phyloP scores from a whole-genome alignment of 345 rosid species.

The Luvunga scandens region DNA sequence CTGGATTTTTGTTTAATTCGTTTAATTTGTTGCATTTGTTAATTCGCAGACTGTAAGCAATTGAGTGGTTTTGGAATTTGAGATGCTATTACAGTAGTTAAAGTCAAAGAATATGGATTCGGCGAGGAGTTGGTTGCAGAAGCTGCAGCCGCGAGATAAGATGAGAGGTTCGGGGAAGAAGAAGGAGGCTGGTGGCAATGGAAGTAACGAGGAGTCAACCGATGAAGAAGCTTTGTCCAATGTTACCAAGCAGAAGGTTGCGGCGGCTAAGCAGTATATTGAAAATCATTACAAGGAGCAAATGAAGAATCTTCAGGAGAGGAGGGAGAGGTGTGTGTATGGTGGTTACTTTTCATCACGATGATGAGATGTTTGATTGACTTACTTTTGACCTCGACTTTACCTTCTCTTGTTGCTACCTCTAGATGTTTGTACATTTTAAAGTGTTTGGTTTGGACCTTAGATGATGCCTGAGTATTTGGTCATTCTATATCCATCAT shows the following conservation, averaged over 20 bases:
- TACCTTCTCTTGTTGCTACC: not conserved
- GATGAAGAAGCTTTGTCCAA: conserved; percentile 54
- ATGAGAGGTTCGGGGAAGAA: conserved; percentile 30
- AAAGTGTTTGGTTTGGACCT: not conserved
- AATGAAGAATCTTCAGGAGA: conserved; percentile 81
- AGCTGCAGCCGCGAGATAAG: conserved; percentile 63
- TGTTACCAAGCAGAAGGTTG: conserved; percentile 69
- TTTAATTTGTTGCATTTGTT: not conserved
- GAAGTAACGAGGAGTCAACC: conserved; percentile 22
- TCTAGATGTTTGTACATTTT: not conserved
- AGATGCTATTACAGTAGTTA: conserved; percentile 5
- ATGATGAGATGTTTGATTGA: not conserved
- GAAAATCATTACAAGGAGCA: conserved; percentile 87
- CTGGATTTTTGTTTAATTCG: not conserved
- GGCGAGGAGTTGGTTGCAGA: conserved; percentile 75
- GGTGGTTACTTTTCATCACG: not conserved
- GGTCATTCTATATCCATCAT: not conserved
- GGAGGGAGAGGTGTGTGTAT: conserved; percentile 59
- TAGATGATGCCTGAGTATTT: not conserved
- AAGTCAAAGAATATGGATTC: conserved; percentile 50
- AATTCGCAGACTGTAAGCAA: conserved; percentile 1
- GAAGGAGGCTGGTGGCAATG: conserved; percentile 28
- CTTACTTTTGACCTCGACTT: not conserved
- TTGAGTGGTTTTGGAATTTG: not conserved
- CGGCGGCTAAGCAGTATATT: conserved; percentile 80